Evolutionary conservation across 768 basidiomycete species (phyloP).

Genomic region (Boletus sp.): DNA sequence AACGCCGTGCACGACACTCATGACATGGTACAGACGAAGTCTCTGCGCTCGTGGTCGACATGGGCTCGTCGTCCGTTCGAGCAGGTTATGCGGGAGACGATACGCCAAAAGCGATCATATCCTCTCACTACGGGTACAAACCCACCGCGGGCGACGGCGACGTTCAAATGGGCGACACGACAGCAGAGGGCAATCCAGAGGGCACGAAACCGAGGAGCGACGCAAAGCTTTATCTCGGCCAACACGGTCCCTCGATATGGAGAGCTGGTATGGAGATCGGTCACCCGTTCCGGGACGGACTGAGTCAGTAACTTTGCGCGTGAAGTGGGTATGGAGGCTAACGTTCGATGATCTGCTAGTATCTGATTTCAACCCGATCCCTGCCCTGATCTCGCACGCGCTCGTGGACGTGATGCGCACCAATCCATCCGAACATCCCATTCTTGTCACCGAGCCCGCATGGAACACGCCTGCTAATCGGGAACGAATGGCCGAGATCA

Average conservation of each 20-base stretch:
- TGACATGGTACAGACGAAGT: conserved; percentile 74
- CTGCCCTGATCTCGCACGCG: conserved; percentile 71
- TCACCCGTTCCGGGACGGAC: conserved; percentile 80
- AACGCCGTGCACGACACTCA: neutral
- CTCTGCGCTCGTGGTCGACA: conserved; percentile 93
- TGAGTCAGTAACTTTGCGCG: conserved; percentile 54
- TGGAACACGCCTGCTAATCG: conserved; percentile 95
- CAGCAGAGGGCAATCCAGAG: conserved; percentile 32
- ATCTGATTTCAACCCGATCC: conserved; percentile 72
- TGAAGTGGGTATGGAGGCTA: neutral
- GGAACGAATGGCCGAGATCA: conserved; percentile 93
- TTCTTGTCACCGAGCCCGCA: conserved; percentile 91
- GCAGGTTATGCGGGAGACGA: conserved; percentile 99
- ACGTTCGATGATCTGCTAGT: conserved; percentile 41
- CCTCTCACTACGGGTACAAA: conserved; percentile 84
- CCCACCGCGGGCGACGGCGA: conserved; percentile 34
- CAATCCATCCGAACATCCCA: conserved; percentile 81
- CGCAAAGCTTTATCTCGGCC: conserved; percentile 75
- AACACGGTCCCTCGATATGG: conserved; percentile 89
- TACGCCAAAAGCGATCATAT: conserved; percentile 87
- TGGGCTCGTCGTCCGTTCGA: conserved; percentile 85
- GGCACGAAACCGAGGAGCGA: conserved; percentile 39
- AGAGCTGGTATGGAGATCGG: conserved; percentile 84
- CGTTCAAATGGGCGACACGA: conserved; percentile 42
- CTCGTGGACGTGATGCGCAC: conserved; percentile 74